Percentiles rank a stretch among this genome's conserved stretches.
Conservation (phyloP, 1,139 yeast genomes). For the Kodamaea alishanica region DNA sequence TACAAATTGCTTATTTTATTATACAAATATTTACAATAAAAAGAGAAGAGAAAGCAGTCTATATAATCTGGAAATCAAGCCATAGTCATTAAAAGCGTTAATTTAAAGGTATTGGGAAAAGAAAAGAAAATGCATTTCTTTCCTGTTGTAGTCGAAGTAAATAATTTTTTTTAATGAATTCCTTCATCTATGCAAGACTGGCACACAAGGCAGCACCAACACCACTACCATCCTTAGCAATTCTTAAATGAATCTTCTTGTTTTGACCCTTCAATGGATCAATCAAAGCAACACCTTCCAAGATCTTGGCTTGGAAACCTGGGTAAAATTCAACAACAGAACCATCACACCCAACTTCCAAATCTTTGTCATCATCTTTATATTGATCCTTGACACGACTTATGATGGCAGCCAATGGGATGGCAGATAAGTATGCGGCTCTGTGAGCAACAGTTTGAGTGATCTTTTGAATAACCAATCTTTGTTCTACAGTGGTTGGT, state of each 20-base stretch:
- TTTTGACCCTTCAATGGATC: slow-evolving; percentile 69
- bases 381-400: slow-evolving; percentile 38
- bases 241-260: slow-evolving; percentile 66
- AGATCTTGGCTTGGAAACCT: slow-evolving; percentile 69
- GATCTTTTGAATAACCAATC: slow-evolving; percentile 63
- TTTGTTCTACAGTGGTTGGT: slow-evolving; percentile 66
- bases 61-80: neutral
- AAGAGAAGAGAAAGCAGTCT: neutral
- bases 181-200: slow-evolving; percentile 22
- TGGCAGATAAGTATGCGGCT: slow-evolving; percentile 82
- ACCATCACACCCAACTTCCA: slow-evolving; percentile 94
- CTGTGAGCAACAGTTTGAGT: slow-evolving; percentile 79
- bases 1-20: neutral
- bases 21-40: neutral
- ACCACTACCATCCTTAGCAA: slow-evolving; percentile 93
- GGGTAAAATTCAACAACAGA: slow-evolving; percentile 91
- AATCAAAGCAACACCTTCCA: slow-evolving; percentile 69
- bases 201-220: slow-evolving; percentile 97
- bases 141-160: neutral
- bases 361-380: slow-evolving; percentile 57
- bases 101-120: neutral
- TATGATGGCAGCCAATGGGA: slow-evolving; percentile 79
- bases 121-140: neutral
- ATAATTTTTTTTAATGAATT: neutral
- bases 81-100: neutral